Evolutionary conservation across 2,329 filamentous ascomycete genomes (phyloP), one percentile per base, ranked within the genome.

Genomic region (Cytospora piceicola): DNA sequence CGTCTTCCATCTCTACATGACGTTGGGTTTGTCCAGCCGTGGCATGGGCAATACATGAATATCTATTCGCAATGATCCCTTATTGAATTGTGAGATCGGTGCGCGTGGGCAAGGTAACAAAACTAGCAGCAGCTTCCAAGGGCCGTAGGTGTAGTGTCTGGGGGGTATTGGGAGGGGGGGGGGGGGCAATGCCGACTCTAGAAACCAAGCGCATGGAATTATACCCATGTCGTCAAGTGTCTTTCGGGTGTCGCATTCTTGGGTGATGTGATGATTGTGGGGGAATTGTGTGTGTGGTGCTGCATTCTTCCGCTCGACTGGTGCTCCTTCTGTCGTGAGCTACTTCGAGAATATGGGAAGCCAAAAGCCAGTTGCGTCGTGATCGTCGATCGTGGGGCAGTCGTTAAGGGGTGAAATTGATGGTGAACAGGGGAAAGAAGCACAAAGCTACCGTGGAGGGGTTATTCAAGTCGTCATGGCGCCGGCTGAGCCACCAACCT

Each of bases 401-500:
- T 62, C 56, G 53, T 63, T 57, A 57, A 57, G 66, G 72, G 68
- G 63, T 68, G 58, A 63, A 57, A 42, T 36, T 64, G 64, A 61
- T 66, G 60, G 60, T 64, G 46, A 57, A 67, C 42, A 55, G 61
- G 51, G 60, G 57, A 53, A 32, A 46, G 30, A 55, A 62, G 67
- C 55, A 56, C 56, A 51, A 32, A 61, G 63, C 63, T 49, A 49
- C 20, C 52, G 17, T 52, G 53, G n/a, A 52, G 29, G 27, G 7
- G 24, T 32, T 51, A 67, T 70, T 80, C 78, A 84, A 69, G 79
- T 79, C 63, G 80, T 77, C 83, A 87, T 86, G 72, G 84, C 80
- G 62, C 76, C 80, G 72, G 75, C 76, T 58, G 77, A 74, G 70
- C 85, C 85, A 66, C 85, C 84, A 61, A 89, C 80, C 79, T 99